These are phyloP conservation scores for Yamadazyma membranifaciens DNA, from an alignment of 1,139 yeast genomes.

Conservation along the genomic window DNA sequence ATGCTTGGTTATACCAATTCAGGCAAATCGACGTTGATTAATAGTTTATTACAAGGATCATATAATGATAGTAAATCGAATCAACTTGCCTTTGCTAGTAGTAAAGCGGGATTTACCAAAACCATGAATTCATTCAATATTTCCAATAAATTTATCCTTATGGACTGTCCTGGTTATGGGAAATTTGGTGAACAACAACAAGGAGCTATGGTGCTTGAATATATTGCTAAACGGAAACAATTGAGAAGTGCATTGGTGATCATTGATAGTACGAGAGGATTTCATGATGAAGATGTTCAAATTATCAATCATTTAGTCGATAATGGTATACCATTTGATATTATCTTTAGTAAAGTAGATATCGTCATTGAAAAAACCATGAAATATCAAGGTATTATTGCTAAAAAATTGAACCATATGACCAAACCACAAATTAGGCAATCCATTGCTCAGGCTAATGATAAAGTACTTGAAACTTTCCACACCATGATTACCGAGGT, in stretches of 20 bases:
- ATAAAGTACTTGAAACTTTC: constrained; percentile 23
- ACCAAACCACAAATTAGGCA: constrained; percentile 3
- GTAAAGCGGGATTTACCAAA: constrained; percentile 72
- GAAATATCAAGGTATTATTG: constrained; percentile 9
- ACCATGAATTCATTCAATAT: constrained; percentile 72
- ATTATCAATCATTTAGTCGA: constrained; percentile 51
- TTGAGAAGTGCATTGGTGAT: constrained; percentile 61
- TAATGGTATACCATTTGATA: constrained; percentile 65
- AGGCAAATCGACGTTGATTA: constrained; percentile 78
- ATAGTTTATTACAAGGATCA: constrained; percentile 38
- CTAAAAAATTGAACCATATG: constrained; percentile 2
- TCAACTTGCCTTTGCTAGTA: constrained; percentile 52
- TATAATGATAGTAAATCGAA: constrained; percentile 18
- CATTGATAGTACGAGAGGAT: constrained; percentile 57
- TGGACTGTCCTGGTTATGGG: constrained; percentile 92
- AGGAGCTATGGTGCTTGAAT: constrained; percentile 66
- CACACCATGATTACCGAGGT: constrained; percentile 20
- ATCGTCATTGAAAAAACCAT: constrained; percentile 33
- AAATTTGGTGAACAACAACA: constrained; percentile 57
- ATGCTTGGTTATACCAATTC: constrained; percentile 80
- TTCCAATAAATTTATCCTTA: constrained; percentile 58
- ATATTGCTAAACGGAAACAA: constrained; percentile 51
- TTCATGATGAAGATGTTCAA: constrained; percentile 53
- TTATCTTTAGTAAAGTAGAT: constrained; percentile 77
- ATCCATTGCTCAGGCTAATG: constrained; percentile 19